Evolutionary conservation across 805 yeast species (phyloP), one percentile per base, ranked within the genome.

Genomic region (Kodamaea kaohsiungensis): DNA sequence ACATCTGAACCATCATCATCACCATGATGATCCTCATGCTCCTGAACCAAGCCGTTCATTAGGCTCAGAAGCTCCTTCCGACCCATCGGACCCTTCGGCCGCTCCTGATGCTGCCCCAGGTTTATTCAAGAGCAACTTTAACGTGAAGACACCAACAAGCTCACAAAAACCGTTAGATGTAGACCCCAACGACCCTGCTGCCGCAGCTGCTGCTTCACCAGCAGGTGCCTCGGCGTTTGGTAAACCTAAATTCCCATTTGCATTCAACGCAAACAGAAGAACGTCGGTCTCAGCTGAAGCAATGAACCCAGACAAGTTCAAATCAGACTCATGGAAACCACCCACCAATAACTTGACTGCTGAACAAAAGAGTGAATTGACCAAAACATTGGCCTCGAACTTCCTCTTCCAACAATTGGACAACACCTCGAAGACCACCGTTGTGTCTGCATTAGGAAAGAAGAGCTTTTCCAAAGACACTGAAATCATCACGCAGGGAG

Each of bases 211-310:
- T 8, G 56, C 59, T 10, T 65, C 66, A 2, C 59, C 68, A 4
- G 51, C 58, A n/a, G 25, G 25, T 4, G 51, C 66, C 2, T 65
- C 66, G 50, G 57, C 60, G 3, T 30, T 30, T 30, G 35, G 35
- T 49, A 51, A 51, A 16, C 53, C 63, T 53, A 70, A 75, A 56
- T 72, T 84, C 54, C 90, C 89, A 40, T 69, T 78, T 53, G 78
- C 82, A 51, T 87, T 87, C 70, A 88, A 86, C 68, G 91, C 89
- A 51, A 82, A 86, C 67, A 84, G 97, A 76, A 85, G 98, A 75
- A 88, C 91, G 2, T 87, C 96, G 17, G 97, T 91, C 12, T 84
- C 91, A 53, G 97, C 97, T 4, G 98, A 91, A 71, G 87, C 95
- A 1, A 69, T 88, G 63, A 87, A 88, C 65, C 96, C 95, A 5